Percentiles rank a stretch among this genome's conserved stretches.
Evolutionary conservation across 2,329 filamentous ascomycete genomes (phyloP).

Genomic region (Xylaria hypoxylon): DNA sequence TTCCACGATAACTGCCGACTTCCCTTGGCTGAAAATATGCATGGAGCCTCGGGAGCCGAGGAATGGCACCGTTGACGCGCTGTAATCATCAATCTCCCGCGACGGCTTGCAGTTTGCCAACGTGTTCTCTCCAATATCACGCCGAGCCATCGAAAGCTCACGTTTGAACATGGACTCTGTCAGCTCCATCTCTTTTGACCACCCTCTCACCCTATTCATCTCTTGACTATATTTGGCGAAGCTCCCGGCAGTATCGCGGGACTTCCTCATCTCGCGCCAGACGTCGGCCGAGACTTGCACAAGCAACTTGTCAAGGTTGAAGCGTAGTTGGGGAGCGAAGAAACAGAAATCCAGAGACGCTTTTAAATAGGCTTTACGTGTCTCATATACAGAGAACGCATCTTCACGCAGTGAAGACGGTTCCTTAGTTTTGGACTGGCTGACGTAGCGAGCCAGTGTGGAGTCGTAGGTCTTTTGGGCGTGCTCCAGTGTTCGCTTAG

Average conservation of each 20-base stretch:
- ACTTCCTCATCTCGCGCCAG: constrained; percentile 84
- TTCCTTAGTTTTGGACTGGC: constrained; percentile 93
- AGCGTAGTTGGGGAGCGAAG: constrained; percentile 85
- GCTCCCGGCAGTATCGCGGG: constrained; percentile 72
- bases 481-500: constrained; percentile 78
- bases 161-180: constrained; percentile 85
- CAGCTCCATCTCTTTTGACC: constrained; percentile 93
- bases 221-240: constrained; percentile 79
- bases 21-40: constrained; percentile 66
- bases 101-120: constrained; percentile 80
- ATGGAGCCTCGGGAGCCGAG: constrained; percentile 78
- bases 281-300: constrained; percentile 87
- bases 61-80: constrained; percentile 88
- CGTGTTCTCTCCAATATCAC: constrained; percentile 83
- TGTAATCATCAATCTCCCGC: constrained; percentile 92
- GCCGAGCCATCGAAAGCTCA: constrained; percentile 82
- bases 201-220: constrained; percentile 91
- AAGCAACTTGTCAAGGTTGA: constrained; percentile 85
- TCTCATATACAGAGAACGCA: constrained; percentile 94
- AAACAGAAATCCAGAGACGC: constrained; percentile 94
- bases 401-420: constrained; percentile 91
- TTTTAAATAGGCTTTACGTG: constrained; percentile 88
- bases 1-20: constrained; percentile 69
- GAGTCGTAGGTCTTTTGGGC: constrained; percentile 88
- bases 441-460: constrained; percentile 82